Conservation (phyloP, 805 yeast genomes). For the Saccharomycopsis malanga region DNA sequence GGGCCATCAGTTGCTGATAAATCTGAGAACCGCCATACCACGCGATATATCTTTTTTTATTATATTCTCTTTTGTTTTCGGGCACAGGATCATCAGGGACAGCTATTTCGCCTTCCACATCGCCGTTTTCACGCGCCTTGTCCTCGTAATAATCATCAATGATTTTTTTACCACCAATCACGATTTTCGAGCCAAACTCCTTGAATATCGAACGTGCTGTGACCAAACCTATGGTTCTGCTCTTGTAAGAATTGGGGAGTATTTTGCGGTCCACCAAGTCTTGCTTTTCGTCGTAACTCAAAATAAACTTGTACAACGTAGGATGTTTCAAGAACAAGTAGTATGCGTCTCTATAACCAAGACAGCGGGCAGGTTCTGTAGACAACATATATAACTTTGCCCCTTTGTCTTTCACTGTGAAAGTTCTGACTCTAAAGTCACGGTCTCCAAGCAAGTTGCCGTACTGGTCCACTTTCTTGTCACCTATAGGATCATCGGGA, state of each 20-base stretch:
- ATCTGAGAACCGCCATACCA: constrained; percentile 40
- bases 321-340: constrained; percentile 70
- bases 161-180: constrained; percentile 72
- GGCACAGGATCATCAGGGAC: constrained; percentile 49
- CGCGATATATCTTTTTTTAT: constrained; percentile 42
- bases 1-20: constrained; percentile 28
- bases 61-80: constrained; percentile 34
- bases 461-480: constrained; percentile 46
- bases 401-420: constrained; percentile 54
- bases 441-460: constrained; percentile 60
- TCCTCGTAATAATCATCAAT: constrained; percentile 86
- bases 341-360: constrained; percentile 82
- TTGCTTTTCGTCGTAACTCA: constrained; percentile 74
- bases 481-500: constrained; percentile 57
- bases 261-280: constrained; percentile 74
- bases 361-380: constrained; percentile 93
- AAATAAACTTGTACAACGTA: constrained; percentile 63
- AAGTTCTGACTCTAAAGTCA: constrained; percentile 61
- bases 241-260: constrained; percentile 86
- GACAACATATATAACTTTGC: constrained; percentile 78
- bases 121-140: constrained; percentile 42
- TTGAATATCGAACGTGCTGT: constrained; percentile 85
- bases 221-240: constrained; percentile 82
- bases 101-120: constrained; percentile 56
- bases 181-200: constrained; percentile 86